Evolutionary conservation across 75 land plant genomes (phyloP), one percentile per base, ranked within the genome.

Genomic region (Larix kaempferi): DNA sequence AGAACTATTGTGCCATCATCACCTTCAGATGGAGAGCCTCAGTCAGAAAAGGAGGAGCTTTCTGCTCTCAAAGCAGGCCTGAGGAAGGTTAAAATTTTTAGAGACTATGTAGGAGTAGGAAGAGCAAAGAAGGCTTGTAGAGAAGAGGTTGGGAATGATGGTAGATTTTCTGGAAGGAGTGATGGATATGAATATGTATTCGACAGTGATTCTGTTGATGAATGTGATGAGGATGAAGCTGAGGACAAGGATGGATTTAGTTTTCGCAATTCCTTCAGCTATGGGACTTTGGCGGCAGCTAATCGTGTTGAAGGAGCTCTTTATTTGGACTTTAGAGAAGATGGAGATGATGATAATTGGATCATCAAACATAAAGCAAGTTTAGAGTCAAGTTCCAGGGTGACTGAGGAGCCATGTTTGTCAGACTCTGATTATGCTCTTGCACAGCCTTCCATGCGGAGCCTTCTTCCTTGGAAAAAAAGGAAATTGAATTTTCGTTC

Each of bases 391-490:
- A 82, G 76, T 61, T 73, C 81, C 16, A 81, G 56, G 12, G 21
- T 65, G 17, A 58, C 44, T 19, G 93, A 90, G 74, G 88, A 88
- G 56, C 55, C 84, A 66, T 73, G 78, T 37, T 81, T 84, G 71
- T 65, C 84, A 64, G 78, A 78, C 23, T 64, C 77, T 21, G 91
- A 90, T 55, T 83, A 73, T 39, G 77, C 85, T 37, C 17, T 79
- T 10, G 16, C 76, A 49, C 93, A 80, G 81, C 82, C 78, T 21
- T 82, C 90, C 10, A 85, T 86, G 81, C 81, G 84, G 56, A 85
- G 88, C 39, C 79, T 92, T 58, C 78, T 96, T 19, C 80, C 99
- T 54, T 94, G 98, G 98, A 88, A 85, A 75, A 96, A 92, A 73
- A 88, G 95, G 72, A 96, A 91, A 74, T 57, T 90, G 35, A 82